These are phyloP conservation scores for Aquilaria malaccensis DNA, from an alignment of 345 rosid genomes.

Conservation along the genomic window DNA sequence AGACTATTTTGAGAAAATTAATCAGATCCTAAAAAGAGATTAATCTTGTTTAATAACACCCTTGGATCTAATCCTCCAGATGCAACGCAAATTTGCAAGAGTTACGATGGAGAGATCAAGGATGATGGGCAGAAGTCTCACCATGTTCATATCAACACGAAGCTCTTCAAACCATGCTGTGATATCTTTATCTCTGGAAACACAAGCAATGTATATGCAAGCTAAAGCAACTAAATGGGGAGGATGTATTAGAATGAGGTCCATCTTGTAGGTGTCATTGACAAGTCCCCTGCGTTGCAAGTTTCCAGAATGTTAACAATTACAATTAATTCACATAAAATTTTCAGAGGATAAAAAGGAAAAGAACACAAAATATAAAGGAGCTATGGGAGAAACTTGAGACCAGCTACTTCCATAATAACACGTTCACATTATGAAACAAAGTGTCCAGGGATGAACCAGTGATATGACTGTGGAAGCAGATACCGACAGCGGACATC, in stretches of 20 bases:
- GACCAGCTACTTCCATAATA: no score
- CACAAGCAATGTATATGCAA: constrained; percentile 84
- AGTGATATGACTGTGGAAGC: no score
- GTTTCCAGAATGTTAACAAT: constrained; percentile 2
- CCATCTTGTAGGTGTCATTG: constrained; percentile 96
- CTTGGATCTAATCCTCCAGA: no score
- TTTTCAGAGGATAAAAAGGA: not conserved
- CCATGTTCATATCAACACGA: constrained; percentile 92
- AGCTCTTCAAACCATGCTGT: constrained; percentile 99
- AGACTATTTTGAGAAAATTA: no score
- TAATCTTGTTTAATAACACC: no score
- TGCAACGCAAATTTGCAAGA: no score
- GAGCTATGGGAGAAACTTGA: no score
- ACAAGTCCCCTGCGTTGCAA: constrained; percentile 76
- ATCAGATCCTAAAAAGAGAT: no score
- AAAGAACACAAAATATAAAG: not conserved
- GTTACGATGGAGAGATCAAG: no score
- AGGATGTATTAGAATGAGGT: constrained; percentile 81
- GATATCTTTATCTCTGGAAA: constrained; percentile 63
- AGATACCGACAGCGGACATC: no score
- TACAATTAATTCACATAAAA: not conserved
- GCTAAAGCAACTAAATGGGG: constrained; percentile 88
- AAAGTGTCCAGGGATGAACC: no score
- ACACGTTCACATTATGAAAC: no score
- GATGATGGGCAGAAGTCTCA: constrained; percentile 24